Base-by-base conservation (phyloP, 1,139 yeast genomes). In the Torulaspora pretoriensis region DNA sequence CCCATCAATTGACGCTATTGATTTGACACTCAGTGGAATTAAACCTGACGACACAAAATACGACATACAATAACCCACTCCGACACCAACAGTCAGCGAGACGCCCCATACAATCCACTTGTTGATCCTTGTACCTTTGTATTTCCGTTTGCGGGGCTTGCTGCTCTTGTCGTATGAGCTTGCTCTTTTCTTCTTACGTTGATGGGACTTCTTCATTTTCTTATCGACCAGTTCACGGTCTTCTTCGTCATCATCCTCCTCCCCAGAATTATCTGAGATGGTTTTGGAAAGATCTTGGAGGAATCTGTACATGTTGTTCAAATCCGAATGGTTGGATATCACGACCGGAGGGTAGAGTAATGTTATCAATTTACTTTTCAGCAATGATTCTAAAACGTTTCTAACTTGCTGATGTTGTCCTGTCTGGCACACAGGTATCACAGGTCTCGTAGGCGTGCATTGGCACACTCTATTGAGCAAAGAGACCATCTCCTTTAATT, bases 51-150 rank as follows among this genome's bases (percentile, higher is more conserved):
- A 49, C 16, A 53, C 45, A 35, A 51, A 45, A 25, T 50, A 47
- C 9, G 57, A 50, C 33, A 51, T 48, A 39, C 52, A 57, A 43
- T 53, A 60, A 1, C 64, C 64, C 12, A 60, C 50, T 7, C 65
- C 63, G n/a, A 60, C 56, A 8, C 66, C 64, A 3, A 59, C 49
- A 1, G 64, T 54, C 3, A 60, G 38, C 6, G 66, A 60, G 4
- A 60, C 40, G 2, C 63, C 60, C 59, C 61, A 59, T 8, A 57
- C 30, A 17, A 58, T 41, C 63, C 63, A 59, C 36, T 50, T 54
- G 32, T 50, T 52, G 13, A 43, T 40, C 28, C 38, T 38, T 40
- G 47, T 47, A 13, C 33, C 41, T 13, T 38, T 44, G 40, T 23
- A 37, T 35, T 29, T 40, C 38, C 33, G 39, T 34, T 38, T 46